Percentiles rank a stretch among this genome's conserved stretches.
These are phyloP conservation scores for Colletotrichum sp. DNA, from an alignment of 2,329 filamentous ascomycete species.

Conservation along the genomic window DNA sequence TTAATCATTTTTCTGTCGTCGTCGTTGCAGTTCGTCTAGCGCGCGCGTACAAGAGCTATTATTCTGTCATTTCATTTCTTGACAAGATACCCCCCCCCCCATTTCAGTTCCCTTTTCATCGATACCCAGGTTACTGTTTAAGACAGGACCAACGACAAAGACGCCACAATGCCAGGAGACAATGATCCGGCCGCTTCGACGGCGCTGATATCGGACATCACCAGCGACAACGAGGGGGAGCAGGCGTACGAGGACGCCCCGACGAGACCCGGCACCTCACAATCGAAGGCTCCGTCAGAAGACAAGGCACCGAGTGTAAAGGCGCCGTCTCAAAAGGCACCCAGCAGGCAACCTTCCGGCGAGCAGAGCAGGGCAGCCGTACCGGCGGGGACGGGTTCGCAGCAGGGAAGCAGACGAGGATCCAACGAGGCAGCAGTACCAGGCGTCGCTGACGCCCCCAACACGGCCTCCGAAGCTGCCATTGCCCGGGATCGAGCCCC, in stretches of 20 bases:
- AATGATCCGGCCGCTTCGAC: not conserved
- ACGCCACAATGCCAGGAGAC: slow-evolving; percentile 1
- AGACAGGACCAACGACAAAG: not conserved
- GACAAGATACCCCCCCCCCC: not conserved
- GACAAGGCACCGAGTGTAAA: slow-evolving; percentile 1
- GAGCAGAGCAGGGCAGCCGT: not conserved
- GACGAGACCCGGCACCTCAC: not conserved
- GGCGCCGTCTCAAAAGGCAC: not conserved
- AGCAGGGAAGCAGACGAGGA: not conserved
- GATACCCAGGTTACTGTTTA: not conserved
- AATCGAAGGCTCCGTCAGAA: slow-evolving; percentile 1
- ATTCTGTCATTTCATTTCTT: slow-evolving; percentile 1
- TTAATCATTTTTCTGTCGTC: not conserved
- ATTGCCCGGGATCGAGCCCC: not conserved
- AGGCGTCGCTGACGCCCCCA: slow-evolving; percentile 9
- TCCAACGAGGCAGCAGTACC: slow-evolving; percentile 1
- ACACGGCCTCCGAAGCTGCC: not conserved
- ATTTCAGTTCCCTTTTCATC: not conserved
- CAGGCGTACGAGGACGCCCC: slow-evolving; percentile 17
- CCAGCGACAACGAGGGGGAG: slow-evolving; percentile 1
- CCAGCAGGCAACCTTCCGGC: not conserved
- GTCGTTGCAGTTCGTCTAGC: slow-evolving; percentile 8
- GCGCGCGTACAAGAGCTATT: not conserved
- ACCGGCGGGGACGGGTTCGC: not conserved
- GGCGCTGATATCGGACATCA: not conserved